Evolutionary conservation across 169 alveolate genomes (phyloP).

Genomic region (Plasmodium falciparum): DNA sequence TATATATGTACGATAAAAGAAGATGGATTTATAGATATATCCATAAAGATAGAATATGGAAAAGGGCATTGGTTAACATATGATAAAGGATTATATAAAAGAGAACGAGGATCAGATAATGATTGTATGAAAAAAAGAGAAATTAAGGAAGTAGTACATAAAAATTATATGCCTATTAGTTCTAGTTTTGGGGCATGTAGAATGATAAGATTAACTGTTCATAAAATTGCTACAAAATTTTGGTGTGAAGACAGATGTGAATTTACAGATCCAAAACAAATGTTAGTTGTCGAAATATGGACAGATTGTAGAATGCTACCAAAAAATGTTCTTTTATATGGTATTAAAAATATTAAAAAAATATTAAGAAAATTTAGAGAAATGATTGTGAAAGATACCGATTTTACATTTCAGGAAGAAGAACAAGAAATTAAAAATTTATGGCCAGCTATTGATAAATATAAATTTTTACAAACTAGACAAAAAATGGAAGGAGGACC

Average conservation of each 20-base stretch:
- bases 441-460: slow-evolving; percentile 68
- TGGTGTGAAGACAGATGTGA: slow-evolving; percentile 84
- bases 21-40: slow-evolving; percentile 85
- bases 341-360: slow-evolving; percentile 74
- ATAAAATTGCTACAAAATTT: slow-evolving; percentile 87
- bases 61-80: slow-evolving; percentile 80
- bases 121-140: slow-evolving; percentile 84
- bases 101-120: slow-evolving; percentile 86
- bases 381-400: slow-evolving; percentile 55
- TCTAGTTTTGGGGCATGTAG: slow-evolving; percentile 89
- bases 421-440: slow-evolving; percentile 65
- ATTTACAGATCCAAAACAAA: slow-evolving; percentile 89
- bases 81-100: slow-evolving; percentile 83
- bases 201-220: slow-evolving; percentile 91
- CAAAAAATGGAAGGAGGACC: slow-evolving; percentile 77
- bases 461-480: slow-evolving; percentile 61
- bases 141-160: slow-evolving; percentile 83
- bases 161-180: slow-evolving; percentile 84
- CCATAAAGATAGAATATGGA: slow-evolving; percentile 89
- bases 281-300: slow-evolving; percentile 89
- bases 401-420: slow-evolving; percentile 40
- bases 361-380: slow-evolving; percentile 66
- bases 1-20: slow-evolving; percentile 85
- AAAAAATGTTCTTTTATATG: slow-evolving; percentile 79
- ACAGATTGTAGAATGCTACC: slow-evolving; percentile 81